A percentile compares a stretch with the other conserved stretches of the same genome.
Evolutionary conservation across 768 basidiomycete genomes (phyloP).

Genomic region (Pleurotus tuoliensis): DNA sequence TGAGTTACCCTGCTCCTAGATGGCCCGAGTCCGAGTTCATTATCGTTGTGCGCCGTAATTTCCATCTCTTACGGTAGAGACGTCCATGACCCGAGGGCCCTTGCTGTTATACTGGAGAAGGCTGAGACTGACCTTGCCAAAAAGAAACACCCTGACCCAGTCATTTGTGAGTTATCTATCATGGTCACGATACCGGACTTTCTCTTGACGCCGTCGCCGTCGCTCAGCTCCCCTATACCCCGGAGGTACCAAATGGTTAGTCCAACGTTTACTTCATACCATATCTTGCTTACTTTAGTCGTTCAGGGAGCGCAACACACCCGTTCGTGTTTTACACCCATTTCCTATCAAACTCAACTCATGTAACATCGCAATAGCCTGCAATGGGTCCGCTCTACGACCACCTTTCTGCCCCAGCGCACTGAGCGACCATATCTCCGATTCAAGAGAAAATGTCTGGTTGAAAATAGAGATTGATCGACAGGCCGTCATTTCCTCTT

Average conservation of each 20-base stretch:
- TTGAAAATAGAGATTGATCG: not conserved
- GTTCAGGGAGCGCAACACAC: conserved; percentile 73
- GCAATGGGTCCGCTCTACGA: conserved; percentile 62
- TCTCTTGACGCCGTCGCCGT: not conserved
- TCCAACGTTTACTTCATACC: conserved; percentile 13
- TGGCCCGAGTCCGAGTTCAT: conserved; percentile 4
- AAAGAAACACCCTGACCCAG: conserved; percentile 85
- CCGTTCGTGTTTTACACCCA: conserved; percentile 41
- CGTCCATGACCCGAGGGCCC: conserved; percentile 78
- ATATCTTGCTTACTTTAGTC: conserved; percentile 9
- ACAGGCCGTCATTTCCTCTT: not conserved
- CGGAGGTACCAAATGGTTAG: conserved; percentile 95
- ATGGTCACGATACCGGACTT: not conserved
- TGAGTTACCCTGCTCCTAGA: conserved; percentile 28
- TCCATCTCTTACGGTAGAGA: conserved; percentile 42
- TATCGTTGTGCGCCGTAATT: not conserved
- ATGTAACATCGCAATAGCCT: conserved; percentile 40
- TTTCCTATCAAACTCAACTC: conserved; percentile 2
- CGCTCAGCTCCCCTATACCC: conserved; percentile 71
- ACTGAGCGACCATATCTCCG: not conserved
- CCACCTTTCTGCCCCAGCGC: conserved; percentile 28
- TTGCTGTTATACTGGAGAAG: conserved; percentile 72
- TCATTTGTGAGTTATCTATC: conserved; percentile 65
- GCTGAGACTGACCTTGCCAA: conserved; percentile 73
- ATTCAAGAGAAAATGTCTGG: not conserved